phyloP scores from a whole-genome alignment of 164 flowering plant species.

The grape (Vitis vinifera) region ASM3070453v1 NC_081821.1:3820501-3821000 shows the following conservation, averaged over 20 bases:
- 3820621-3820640: constrained; percentile 1
- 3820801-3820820: constrained; percentile 1
- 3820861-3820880: too few species aligned
- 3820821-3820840: background rate
- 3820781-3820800: constrained; percentile 5
- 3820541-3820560: background rate
- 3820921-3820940: background rate
- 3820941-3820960: background rate
- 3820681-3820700: constrained; percentile 12
- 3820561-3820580: constrained; percentile 2
- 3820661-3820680: background rate
- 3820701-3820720: constrained; percentile 10
- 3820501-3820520: background rate
- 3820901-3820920: background rate
- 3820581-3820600: background rate
- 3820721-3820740: constrained; percentile 2
- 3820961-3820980: constrained; percentile 4
- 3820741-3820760: background rate
- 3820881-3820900: background rate
- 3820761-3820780: constrained; percentile 12
- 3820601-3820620: background rate
- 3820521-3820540: background rate
- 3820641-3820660: constrained; percentile 7
- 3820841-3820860: background rate
- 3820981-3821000: background rate